Conservation (phyloP, 306 rosid genomes). For the Trifolium dubium region DNA sequence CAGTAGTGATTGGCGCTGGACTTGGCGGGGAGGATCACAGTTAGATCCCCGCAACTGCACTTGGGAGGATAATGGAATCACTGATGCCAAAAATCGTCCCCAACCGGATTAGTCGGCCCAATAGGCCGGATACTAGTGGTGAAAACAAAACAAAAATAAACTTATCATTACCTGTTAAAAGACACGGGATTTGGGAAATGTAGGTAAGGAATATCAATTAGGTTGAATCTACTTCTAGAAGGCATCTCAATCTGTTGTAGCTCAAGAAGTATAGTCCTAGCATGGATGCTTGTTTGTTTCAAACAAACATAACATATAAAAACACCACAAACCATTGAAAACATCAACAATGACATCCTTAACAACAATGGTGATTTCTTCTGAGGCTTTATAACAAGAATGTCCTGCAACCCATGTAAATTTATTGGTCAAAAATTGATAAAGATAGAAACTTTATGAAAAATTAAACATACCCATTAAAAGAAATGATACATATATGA, state of each 20-base stretch:
- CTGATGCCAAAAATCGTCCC: too few relatives aligned
- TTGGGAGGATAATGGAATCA: too few relatives aligned
- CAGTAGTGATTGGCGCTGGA: too few relatives aligned
- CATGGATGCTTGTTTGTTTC: constrained; percentile 67
- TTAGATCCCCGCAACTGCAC: too few relatives aligned
- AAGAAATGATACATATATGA: background rate
- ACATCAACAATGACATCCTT: constrained; percentile 69
- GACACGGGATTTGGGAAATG: constrained; percentile 81
- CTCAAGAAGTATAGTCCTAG: constrained; percentile 55
- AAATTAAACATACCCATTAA: background rate
- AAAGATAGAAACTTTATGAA: constrained; percentile 23
- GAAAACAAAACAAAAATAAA: background rate
- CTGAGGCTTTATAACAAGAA: constrained; percentile 63
- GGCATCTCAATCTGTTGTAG: constrained; percentile 58
- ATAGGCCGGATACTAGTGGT: too few relatives aligned
- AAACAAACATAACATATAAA: constrained; percentile 70
- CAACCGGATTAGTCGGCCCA: too few relatives aligned
- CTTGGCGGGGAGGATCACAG: too few relatives aligned
- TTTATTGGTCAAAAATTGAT: background rate
- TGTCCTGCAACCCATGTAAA: constrained; percentile 57
- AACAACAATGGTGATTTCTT: constrained; percentile 74
- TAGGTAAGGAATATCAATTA: constrained; percentile 41
- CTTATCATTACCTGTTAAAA: constrained; percentile 67
- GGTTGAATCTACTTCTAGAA: constrained; percentile 31
- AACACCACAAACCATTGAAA: constrained; percentile 78